Evolutionary conservation across 1,284 basidiomycete species (phyloP).

Genomic region (Austroboletus niveus): DNA sequence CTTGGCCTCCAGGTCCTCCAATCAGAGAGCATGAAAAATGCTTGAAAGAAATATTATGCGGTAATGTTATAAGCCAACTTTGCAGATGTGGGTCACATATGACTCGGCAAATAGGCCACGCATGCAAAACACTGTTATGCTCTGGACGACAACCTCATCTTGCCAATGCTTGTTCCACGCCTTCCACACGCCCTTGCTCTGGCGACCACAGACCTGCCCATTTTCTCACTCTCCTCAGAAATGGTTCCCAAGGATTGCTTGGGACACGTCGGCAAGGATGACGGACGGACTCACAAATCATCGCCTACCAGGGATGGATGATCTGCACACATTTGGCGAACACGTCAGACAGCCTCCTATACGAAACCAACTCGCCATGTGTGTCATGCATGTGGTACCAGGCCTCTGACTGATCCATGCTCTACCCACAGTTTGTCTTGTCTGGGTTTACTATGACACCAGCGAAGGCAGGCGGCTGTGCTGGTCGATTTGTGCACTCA

Average conservation of each 20-base stretch:
- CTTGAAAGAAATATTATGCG: too few relatives aligned
- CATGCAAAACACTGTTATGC: conserved; percentile 9
- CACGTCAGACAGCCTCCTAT: conserved; percentile 36
- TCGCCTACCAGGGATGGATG: conserved; percentile 18
- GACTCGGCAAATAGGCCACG: too few relatives aligned
- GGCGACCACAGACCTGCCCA: conserved; percentile 15
- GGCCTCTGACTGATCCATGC: not conserved
- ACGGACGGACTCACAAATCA: conserved; percentile 19
- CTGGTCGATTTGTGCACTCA: conserved; percentile 68
- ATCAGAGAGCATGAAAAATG: too few relatives aligned
- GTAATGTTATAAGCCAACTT: too few relatives aligned
- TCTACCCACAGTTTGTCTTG: conserved; percentile 32
- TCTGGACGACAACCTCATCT: conserved; percentile 13
- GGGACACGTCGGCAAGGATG: not conserved
- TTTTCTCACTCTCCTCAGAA: conserved; percentile 19
- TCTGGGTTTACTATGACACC: conserved; percentile 53
- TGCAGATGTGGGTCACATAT: too few relatives aligned
- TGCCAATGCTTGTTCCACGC: conserved; percentile 18
- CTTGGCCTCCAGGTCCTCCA: too few relatives aligned
- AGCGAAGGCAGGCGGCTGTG: conserved; percentile 68
- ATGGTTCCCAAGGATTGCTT: conserved; percentile 22
- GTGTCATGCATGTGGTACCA: conserved; percentile 7
- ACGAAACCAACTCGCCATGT: conserved; percentile 40
- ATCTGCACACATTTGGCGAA: conserved; percentile 36
- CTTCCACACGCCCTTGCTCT: conserved; percentile 12